Evolutionary conservation across 768 basidiomycete species (phyloP).

Genomic region (Mycena sanguinolenta): DNA sequence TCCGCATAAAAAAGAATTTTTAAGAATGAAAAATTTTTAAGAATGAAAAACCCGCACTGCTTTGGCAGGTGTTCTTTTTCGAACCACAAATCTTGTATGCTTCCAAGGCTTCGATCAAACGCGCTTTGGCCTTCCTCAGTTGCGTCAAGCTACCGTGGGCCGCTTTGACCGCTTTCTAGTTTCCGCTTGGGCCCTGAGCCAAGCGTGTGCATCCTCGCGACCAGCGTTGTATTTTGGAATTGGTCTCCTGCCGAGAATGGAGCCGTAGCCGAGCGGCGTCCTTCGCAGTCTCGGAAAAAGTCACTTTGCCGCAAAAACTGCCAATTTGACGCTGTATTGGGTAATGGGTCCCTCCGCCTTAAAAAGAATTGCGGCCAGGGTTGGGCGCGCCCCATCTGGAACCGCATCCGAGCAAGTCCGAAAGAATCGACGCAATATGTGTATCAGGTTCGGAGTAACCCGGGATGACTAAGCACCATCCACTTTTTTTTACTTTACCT

Average conservation of each 20-base stretch:
- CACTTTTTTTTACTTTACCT: too few relatives aligned
- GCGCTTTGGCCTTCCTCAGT: constrained; percentile 23
- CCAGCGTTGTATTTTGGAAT: constrained; percentile 12
- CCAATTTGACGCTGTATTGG: neutral
- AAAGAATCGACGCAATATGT: neutral
- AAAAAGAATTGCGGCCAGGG: neutral
- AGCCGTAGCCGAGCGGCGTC: constrained; percentile 20
- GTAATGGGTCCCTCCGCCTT: neutral
- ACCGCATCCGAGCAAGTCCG: neutral
- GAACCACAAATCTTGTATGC: constrained; percentile 2
- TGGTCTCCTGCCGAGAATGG: constrained; percentile 12
- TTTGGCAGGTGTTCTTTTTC: constrained; percentile 1
- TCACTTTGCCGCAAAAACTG: constrained; percentile 1
- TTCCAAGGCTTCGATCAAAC: constrained; percentile 27
- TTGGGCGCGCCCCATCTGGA: neutral
- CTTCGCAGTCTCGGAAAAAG: constrained; percentile 17
- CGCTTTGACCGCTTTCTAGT: constrained; percentile 3
- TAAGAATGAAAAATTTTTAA: too few relatives aligned
- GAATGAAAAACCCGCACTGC: constrained; percentile 1
- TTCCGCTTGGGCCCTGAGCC: constrained; percentile 1
- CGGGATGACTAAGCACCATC: too few relatives aligned
- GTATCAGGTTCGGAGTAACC: too few relatives aligned
- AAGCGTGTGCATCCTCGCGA: constrained; percentile 9
- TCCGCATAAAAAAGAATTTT: neutral
- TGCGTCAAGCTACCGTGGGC: neutral